Percentiles rank a stretch among this genome's conserved stretches.
These are phyloP conservation scores for Bipolaris victoriae DNA, from an alignment of 2,329 filamentous ascomycete species.

Conservation along the genomic window DNA sequence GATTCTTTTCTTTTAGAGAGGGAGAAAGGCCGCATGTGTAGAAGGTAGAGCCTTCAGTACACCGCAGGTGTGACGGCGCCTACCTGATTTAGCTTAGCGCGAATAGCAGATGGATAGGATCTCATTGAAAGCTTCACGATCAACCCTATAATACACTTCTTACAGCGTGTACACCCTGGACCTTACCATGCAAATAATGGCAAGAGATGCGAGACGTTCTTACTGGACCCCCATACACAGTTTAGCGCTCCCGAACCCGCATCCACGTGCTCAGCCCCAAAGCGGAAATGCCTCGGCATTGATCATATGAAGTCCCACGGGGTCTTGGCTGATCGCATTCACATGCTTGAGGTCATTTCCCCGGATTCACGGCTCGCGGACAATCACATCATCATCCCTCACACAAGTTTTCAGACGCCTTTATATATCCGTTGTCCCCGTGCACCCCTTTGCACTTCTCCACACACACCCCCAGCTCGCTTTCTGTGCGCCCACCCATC, in stretches of 20 bases:
- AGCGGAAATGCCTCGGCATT: constrained; percentile 26
- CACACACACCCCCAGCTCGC: background rate
- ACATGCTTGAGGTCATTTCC: constrained; percentile 26
- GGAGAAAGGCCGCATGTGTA: no score
- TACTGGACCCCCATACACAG: background rate
- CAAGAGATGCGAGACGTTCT: constrained; percentile 12
- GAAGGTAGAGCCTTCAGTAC: no score
- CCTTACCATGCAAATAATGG: background rate
- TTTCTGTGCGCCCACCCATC: background rate
- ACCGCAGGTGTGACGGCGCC: no score
- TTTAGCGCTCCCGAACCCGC: background rate
- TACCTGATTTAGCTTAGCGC: no score
- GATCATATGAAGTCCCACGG: constrained; percentile 6
- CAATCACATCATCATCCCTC: constrained; percentile 22
- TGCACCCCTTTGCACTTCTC: background rate
- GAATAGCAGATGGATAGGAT: no score
- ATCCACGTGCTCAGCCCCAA: constrained; percentile 23
- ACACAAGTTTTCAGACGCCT: constrained; percentile 32
- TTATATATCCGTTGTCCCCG: constrained; percentile 21
- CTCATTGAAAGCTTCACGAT: no score
- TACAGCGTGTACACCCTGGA: background rate
- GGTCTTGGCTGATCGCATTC: constrained; percentile 22
- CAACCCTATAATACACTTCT: no score
- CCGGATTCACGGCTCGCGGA: constrained; percentile 18
- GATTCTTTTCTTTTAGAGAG: no score